Conservation (phyloP, 2,329 filamentous ascomycete genomes). For the Pyrenophora tritici-repentis region DNA sequence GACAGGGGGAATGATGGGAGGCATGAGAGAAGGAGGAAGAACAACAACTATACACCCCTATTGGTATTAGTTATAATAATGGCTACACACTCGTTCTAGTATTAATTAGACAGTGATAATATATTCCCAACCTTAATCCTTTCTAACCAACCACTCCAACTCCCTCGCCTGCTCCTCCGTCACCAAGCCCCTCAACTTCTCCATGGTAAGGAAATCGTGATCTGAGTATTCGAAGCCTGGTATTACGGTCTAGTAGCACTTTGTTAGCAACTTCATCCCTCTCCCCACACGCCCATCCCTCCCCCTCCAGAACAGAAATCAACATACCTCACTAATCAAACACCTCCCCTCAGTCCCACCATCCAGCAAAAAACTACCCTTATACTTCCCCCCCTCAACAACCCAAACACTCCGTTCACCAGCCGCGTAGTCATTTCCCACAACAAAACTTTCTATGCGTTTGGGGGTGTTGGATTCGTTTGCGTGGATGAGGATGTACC, state of each 20-base stretch:
- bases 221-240: slow-evolving; percentile 71
- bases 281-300: no score
- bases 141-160: slow-evolving; percentile 52
- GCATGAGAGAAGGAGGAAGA: no score
- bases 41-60: no score
- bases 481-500: slow-evolving; percentile 68
- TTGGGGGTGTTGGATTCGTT: slow-evolving; percentile 57
- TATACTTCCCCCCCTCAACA: slow-evolving; percentile 70
- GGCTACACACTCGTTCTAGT: no score
- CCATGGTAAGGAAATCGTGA: slow-evolving; percentile 65
- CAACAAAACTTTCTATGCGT: slow-evolving; percentile 66
- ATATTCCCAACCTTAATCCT: no score
- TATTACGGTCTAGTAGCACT: slow-evolving; percentile 59
- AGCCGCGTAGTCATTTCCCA: slow-evolving; percentile 60
- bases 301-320: background rate
- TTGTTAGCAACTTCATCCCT: background rate
- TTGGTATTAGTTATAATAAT: no score
- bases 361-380: slow-evolving; percentile 64
- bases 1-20: no score
- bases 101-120: no score
- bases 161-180: slow-evolving; percentile 54
- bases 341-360: slow-evolving; percentile 55
- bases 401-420: slow-evolving; percentile 71
- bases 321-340: slow-evolving; percentile 64
- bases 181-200: slow-evolving; percentile 56